Evolutionary conservation across 192 early-diverging fungal species (phyloP), one percentile per base, ranked within the genome.

Genomic region (Nowakowskiella sp.): DNA sequence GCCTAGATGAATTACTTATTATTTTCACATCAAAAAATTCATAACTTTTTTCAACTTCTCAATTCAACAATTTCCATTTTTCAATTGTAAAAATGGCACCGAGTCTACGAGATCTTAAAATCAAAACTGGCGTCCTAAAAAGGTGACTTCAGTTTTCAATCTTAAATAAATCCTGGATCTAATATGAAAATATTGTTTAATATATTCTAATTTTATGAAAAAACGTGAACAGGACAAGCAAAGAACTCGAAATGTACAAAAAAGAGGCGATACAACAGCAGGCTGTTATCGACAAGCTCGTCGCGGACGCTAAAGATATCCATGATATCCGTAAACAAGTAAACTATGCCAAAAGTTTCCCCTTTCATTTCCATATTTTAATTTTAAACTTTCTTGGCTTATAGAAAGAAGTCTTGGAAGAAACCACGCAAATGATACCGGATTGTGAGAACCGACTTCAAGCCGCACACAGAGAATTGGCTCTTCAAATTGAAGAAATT

Each of bases 371-470:
- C 13, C 13, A 39, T 39, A 39, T 39, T 13, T 39, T 19, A 13
- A 39, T 13, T 44, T 36, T 3, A 39, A 45, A 21, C 34, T 39
- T 66, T 19, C 21, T 64, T 63, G 4, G 0, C 51, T 44, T 25
- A 6, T 33, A 67, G 66, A 42, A 55, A 7, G 69, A 72, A 33
- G 72, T 74, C 13, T 47, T 74, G 28, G 69, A 74, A 36, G 72
- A 74, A 44, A 74, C 72, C 24, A 51, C 52, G 33, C 57, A 61
- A 42, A 74, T 74, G 69, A 57, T 74, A 31, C 72, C 69, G 8
- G 72, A 74, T 31, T 43, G 61, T 16, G 49, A 65, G 26, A 49
- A 49, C 42, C 6, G 72, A 0, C 44, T 74, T 1, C 44, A 31
- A 8, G 51, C 44, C n/a, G 72, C 72, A 2, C 54, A 57, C 9